These are phyloP conservation scores for Candida morakotiae DNA, from an alignment of 805 yeast genomes.

Conservation along the genomic window DNA sequence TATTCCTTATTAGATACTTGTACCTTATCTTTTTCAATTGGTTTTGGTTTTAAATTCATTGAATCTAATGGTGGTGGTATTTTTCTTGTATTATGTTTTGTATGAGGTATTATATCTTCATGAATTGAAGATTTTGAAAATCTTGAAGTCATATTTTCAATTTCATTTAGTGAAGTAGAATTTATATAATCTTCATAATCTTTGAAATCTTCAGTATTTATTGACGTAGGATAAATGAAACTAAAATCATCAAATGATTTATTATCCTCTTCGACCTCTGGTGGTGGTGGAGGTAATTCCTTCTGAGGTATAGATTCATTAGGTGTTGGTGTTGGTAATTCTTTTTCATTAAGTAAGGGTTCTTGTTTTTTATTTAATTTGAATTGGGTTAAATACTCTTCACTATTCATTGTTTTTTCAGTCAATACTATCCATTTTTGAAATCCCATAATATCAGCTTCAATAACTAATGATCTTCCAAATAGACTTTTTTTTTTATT, in stretches of 20 bases:
- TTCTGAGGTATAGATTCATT: not conserved
- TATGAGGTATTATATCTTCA: not conserved
- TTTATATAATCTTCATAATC: conserved; percentile 1
- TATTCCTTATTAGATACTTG: not conserved
- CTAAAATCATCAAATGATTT: conserved; percentile 7
- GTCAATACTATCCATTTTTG: conserved; percentile 76
- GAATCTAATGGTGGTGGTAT: conserved; percentile 11
- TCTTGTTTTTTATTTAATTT: conserved; percentile 1
- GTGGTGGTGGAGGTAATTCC: not conserved
- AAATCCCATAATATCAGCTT: conserved; percentile 74
- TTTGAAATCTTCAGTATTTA: not conserved
- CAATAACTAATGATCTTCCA: conserved; percentile 80
- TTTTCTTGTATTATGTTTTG: conserved; percentile 8
- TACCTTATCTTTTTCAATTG: not conserved
- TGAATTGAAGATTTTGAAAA: conserved; percentile 2
- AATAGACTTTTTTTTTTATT: conserved; percentile 59
- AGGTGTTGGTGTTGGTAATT: conserved; percentile 2
- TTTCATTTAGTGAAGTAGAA: not conserved
- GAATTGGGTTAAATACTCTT: conserved; percentile 20
- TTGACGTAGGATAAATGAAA: conserved; percentile 7
- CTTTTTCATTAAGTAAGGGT: not conserved
- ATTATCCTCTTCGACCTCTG: not conserved
- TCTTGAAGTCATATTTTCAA: conserved; percentile 1
- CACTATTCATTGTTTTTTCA: conserved; percentile 50
- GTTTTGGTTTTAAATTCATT: not conserved